These are phyloP conservation scores for Pleurotus cornucopiae DNA, from an alignment of 768 basidiomycete genomes.

Conservation along the genomic window DNA sequence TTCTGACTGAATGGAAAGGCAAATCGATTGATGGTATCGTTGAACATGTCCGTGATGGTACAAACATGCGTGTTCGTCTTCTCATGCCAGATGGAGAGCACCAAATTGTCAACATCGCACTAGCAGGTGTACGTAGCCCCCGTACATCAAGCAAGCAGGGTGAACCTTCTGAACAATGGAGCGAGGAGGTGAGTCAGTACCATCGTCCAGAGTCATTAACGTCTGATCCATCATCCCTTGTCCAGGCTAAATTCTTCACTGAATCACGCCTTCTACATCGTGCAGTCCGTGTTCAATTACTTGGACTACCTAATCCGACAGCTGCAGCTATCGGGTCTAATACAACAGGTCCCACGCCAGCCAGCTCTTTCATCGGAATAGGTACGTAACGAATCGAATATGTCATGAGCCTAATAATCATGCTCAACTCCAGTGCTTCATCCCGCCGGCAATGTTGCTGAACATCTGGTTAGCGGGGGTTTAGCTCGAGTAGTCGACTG, in stretches of 20 bases:
- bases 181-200: constrained; percentile 70
- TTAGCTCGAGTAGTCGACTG: constrained; percentile 92
- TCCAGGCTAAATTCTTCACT: constrained; percentile 88
- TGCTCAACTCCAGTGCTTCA: constrained; percentile 59
- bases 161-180: constrained; percentile 77
- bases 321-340: constrained; percentile 77
- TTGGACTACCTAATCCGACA: constrained; percentile 75
- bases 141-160: constrained; percentile 68
- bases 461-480: constrained; percentile 79
- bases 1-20: constrained; percentile 91
- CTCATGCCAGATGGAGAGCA: constrained; percentile 87
- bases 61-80: constrained; percentile 83
- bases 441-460: constrained; percentile 92
- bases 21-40: constrained; percentile 90
- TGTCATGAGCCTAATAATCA: background rate
- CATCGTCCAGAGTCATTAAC: constrained; percentile 6
- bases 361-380: constrained; percentile 86
- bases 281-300: constrained; percentile 67
- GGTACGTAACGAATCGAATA: constrained; percentile 34
- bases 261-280: constrained; percentile 85
- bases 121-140: constrained; percentile 79
- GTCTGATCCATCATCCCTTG: constrained; percentile 15
- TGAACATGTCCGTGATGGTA: constrained; percentile 91
- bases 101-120: constrained; percentile 81
- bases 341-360: constrained; percentile 54